These are phyloP conservation scores for Lactarius hengduanensis DNA, from an alignment of 768 basidiomycete species.

Conservation along the genomic window DNA sequence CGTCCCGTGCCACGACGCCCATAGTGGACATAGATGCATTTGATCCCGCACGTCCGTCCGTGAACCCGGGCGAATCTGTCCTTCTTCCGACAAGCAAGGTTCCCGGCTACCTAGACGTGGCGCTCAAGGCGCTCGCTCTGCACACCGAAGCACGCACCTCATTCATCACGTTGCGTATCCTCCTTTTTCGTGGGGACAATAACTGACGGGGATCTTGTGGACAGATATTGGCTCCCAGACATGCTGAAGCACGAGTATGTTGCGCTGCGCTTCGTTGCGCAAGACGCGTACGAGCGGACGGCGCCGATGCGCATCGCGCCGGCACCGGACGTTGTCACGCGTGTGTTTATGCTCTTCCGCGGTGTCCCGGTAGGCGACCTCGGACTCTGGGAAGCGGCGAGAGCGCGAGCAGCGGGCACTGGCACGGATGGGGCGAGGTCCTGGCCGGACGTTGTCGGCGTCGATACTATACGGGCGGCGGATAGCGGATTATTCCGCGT, in stretches of 20 bases:
- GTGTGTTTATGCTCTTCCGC: constrained; percentile 50
- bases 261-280: constrained; percentile 47
- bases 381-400: constrained; percentile 32
- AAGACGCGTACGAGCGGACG: constrained; percentile 42
- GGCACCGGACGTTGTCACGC: constrained; percentile 43
- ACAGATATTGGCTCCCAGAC: constrained; percentile 44
- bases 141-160: constrained; percentile 45
- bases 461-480: constrained; percentile 32
- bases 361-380: constrained; percentile 35
- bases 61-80: constrained; percentile 15
- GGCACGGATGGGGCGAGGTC: constrained; percentile 26
- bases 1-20: constrained; percentile 9
- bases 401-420: constrained; percentile 29
- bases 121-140: constrained; percentile 36
- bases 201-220: background rate
- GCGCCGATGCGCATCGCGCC: constrained; percentile 32
- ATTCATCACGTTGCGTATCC: constrained; percentile 43
- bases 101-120: constrained; percentile 41
- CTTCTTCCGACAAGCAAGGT: constrained; percentile 35
- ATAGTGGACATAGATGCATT: constrained; percentile 6
- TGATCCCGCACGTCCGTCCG: constrained; percentile 17
- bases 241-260: constrained; percentile 42
- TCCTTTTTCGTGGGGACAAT: background rate
- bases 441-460: constrained; percentile 41
- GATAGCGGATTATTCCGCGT: constrained; percentile 40